These are phyloP conservation scores for Xanthoceras sorbifolium DNA, from an alignment of 345 rosid genomes.

Conservation along the genomic window DNA sequence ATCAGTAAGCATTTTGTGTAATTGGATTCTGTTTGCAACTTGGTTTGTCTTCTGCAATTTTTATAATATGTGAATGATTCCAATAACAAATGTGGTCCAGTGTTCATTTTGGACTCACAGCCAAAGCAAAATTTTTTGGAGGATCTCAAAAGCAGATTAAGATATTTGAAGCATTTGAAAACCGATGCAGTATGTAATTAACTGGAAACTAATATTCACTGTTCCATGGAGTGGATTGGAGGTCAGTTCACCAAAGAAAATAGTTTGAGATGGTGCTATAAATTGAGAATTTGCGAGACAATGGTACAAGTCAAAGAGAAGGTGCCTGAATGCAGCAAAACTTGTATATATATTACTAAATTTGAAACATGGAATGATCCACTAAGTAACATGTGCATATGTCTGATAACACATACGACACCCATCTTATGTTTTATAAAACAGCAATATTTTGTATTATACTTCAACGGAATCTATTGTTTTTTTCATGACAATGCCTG, in stretches of 20 bases:
- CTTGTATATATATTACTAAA: neutral
- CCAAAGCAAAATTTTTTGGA: neutral
- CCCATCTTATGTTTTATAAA: neutral
- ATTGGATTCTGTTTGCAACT: neutral
- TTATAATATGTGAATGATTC: neutral
- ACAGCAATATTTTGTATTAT: too few relatives aligned
- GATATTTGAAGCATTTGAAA: slow-evolving; percentile 1
- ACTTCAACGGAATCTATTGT: neutral
- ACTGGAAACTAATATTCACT: neutral
- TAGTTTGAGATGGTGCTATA: too few relatives aligned
- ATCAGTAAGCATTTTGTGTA: neutral
- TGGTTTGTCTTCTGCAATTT: neutral
- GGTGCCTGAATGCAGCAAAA: neutral
- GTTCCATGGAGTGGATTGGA: too few relatives aligned
- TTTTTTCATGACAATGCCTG: neutral
- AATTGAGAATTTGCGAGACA: neutral
- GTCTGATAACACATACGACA: neutral
- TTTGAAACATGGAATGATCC: neutral
- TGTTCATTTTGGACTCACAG: neutral
- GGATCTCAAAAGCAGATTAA: neutral
- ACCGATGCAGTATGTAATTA: neutral
- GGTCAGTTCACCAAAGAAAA: too few relatives aligned
- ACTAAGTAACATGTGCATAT: neutral
- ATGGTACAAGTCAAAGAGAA: neutral
- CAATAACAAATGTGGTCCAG: neutral